Percentiles rank a stretch among this genome's conserved stretches.
Evolutionary conservation across 192 early-diverging fungal genomes (phyloP).

Genomic region (Podochytrium sp.): DNA sequence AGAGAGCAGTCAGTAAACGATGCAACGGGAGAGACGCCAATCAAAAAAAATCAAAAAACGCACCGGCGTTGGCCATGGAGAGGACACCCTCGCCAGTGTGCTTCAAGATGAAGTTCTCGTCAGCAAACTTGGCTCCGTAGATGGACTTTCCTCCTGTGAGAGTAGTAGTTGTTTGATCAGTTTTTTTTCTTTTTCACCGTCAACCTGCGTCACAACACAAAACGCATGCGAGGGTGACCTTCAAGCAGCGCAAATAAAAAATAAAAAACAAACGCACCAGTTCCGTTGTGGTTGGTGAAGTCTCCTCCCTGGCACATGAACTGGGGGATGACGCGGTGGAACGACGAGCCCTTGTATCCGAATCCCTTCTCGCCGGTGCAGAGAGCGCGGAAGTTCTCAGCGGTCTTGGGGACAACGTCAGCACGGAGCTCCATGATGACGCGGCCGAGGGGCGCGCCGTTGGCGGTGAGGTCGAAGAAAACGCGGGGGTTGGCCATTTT

Average conservation of each 20-base stretch:
- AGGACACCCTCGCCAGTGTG: slow-evolving; percentile 46
- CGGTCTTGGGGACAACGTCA: slow-evolving; percentile 55
- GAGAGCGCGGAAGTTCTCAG: slow-evolving; percentile 89
- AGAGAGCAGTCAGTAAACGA: slow-evolving; percentile 82
- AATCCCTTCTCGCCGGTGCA: slow-evolving; percentile 76
- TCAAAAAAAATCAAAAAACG: not conserved
- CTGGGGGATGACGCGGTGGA: slow-evolving; percentile 87
- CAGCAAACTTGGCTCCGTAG: slow-evolving; percentile 81
- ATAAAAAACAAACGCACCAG: slow-evolving; percentile 45
- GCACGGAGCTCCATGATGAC: slow-evolving; percentile 27
- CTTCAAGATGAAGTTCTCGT: slow-evolving; percentile 83
- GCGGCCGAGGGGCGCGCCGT: not conserved
- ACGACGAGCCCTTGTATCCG: slow-evolving; percentile 72
- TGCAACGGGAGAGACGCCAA: slow-evolving; percentile 47
- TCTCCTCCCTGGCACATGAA: slow-evolving; percentile 78
- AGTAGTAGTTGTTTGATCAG: not conserved
- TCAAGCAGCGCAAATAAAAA: not conserved
- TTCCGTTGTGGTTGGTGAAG: slow-evolving; percentile 79
- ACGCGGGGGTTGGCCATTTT: slow-evolving; percentile 57
- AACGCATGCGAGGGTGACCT: too few species aligned
- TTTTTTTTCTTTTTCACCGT: not conserved
- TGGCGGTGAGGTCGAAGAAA: slow-evolving; percentile 68
- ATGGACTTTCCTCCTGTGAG: slow-evolving; percentile 67
- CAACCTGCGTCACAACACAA: too few species aligned
- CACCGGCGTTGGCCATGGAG: not conserved